A percentile compares a stretch with the other conserved stretches of the same genome.
phyloP scores from a whole-genome alignment of 768 basidiomycete species.

The Rubroboletus pulcherrimus region DNA sequence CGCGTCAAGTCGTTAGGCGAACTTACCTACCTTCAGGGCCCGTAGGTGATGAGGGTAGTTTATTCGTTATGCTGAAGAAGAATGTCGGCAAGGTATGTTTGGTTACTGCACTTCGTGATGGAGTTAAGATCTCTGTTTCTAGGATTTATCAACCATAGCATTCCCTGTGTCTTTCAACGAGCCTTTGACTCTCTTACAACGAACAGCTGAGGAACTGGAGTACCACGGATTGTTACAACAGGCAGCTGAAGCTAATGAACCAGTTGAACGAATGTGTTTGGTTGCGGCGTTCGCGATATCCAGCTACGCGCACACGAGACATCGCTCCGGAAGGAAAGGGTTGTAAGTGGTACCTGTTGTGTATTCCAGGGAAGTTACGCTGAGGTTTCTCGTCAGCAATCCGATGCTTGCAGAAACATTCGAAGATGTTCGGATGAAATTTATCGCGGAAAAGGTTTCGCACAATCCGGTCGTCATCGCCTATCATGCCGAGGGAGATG shows the following conservation, averaged over 20 bases:
- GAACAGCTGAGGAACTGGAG: constrained; percentile 80
- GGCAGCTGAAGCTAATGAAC: constrained; percentile 55
- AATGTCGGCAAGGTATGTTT: constrained; percentile 76
- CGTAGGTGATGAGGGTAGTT: constrained; percentile 73
- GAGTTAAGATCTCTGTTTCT: neutral
- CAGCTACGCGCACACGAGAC: constrained; percentile 74
- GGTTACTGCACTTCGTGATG: neutral
- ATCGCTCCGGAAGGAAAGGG: constrained; percentile 80
- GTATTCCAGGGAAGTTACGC: neutral
- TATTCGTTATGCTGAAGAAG: constrained; percentile 81
- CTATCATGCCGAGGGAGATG: constrained; percentile 76
- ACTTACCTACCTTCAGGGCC: constrained; percentile 57
- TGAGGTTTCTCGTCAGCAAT: constrained; percentile 49
- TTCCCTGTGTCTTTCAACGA: constrained; percentile 92
- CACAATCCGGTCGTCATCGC: constrained; percentile 84
- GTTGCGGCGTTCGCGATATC: constrained; percentile 86
- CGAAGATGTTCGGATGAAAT: constrained; percentile 75
- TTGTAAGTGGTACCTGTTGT: constrained; percentile 55
- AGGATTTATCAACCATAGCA: constrained; percentile 80
- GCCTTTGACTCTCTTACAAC: constrained; percentile 77
- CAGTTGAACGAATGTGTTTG: constrained; percentile 66
- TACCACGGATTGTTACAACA: constrained; percentile 67
- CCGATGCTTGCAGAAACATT: constrained; percentile 89
- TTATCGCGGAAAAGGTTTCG: constrained; percentile 83
- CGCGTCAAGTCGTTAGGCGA: constrained; percentile 42